Base-by-base conservation (phyloP, 306 rosid species). In the Cucurbita pepo region DNA sequence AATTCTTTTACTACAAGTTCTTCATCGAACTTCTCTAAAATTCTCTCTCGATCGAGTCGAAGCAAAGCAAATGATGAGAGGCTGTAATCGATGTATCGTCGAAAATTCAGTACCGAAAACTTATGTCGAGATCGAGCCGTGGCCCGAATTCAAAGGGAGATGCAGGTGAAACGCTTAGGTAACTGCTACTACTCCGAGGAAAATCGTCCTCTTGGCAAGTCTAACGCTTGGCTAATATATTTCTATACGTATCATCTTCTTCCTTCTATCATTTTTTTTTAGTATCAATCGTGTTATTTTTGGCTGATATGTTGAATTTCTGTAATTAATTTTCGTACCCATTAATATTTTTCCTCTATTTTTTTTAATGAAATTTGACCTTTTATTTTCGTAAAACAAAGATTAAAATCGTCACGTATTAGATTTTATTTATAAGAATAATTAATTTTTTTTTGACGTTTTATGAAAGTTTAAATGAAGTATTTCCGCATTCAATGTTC, bases 151-250 rank as follows among this genome's bases (percentile, higher is more conserved):
- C 10, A 3, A 19, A 56, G 54, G 8, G 45, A 34, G 38, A 58
- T n/a, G 51, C 25, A 73, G 37, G 61, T 77, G 74, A 73, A 36
- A 55, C 43, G 44, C 62, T 78, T 72, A 80, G 67, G 55, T 70
- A 56, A 15, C 11, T 61, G 14, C 48, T 36, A 61, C 25, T 14
- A 6, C 16, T 15, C 12, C 4, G 80, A 76, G 82, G 80, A 85
- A 67, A 67, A 79, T 74, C n/a, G 77, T 72, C 91, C 90, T 89
- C 91, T 74, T 86, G 97, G 97, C 97, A 91, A 91, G 97, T 91
- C 97, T 91, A 84, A 70, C 82, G 85, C 94, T 91, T 91, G 97
- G 97, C 96, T 91, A 79, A 76, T 79, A 41, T 59, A 45, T 71
- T 44, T 8, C 15, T 58, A 30, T 34, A 10, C 8, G 45, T 18